phyloP scores from a whole-genome alignment of 495 filamentous ascomycete genomes.

The Rostrohypoxylon terebratum region DNA sequence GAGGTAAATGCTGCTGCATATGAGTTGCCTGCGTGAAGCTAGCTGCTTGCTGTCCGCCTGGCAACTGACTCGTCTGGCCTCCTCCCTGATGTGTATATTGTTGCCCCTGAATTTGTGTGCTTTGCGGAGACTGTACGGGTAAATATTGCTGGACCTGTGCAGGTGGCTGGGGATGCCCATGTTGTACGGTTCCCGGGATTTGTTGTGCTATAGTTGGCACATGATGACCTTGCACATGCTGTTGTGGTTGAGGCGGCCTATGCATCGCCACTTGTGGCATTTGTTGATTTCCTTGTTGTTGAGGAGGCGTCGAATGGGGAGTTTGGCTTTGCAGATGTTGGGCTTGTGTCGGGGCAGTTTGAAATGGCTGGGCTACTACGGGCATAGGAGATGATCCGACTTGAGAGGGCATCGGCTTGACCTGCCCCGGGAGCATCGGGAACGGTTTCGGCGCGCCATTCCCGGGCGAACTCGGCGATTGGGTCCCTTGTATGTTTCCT shows the following conservation, averaged over 20 bases:
- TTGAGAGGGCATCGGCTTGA: slow-evolving; percentile 46
- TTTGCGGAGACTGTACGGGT: slow-evolving; percentile 1
- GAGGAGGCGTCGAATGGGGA: slow-evolving; percentile 6
- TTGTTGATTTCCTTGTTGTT: slow-evolving; percentile 16
- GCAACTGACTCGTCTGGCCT: slow-evolving; percentile 11
- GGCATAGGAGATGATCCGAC: slow-evolving; percentile 37
- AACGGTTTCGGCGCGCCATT: slow-evolving; percentile 33
- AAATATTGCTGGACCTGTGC: slow-evolving; percentile 37
- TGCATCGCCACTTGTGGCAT: slow-evolving; percentile 10
- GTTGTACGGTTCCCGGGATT: slow-evolving; percentile 16
- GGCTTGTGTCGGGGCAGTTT: slow-evolving; percentile 14
- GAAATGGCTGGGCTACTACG: slow-evolving; percentile 12
- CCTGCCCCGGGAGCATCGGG: slow-evolving; percentile 50
- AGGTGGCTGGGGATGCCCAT: slow-evolving; percentile 31
- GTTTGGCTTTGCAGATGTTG: slow-evolving; percentile 10
- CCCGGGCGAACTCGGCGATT: slow-evolving; percentile 14
- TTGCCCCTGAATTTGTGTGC: slow-evolving; percentile 1
- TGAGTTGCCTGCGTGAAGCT: slow-evolving; percentile 5
- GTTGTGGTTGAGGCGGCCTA: slow-evolving; percentile 32
- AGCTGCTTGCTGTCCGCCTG: slow-evolving; percentile 9
- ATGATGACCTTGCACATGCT: slow-evolving; percentile 22
- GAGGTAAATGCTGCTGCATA: slow-evolving; percentile 19
- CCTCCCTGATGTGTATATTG: slow-evolving; percentile 14
- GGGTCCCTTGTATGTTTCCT: slow-evolving; percentile 8
- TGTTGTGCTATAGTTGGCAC: slow-evolving; percentile 12